Base-by-base conservation (phyloP, 2,329 filamentous ascomycete species). In the Stagonosporopsis tanaceti region DNA sequence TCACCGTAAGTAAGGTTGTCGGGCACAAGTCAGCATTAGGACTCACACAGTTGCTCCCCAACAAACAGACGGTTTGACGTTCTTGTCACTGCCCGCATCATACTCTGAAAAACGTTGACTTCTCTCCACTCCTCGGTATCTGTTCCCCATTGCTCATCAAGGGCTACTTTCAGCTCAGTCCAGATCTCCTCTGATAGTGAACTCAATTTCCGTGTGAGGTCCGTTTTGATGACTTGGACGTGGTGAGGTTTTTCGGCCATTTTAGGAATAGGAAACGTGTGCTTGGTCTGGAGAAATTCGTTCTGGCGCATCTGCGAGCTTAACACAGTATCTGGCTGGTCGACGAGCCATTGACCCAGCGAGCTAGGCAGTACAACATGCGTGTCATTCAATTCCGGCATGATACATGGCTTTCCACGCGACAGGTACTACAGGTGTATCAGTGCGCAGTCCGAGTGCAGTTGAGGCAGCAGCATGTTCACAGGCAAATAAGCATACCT, bases 181-280 rank as follows among this genome's bases (percentile, higher is more conserved):
- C 34, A 47, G 12, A 47, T 47, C 34, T 47, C 46, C 30, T 28
- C 46, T 28, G 46, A 47, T 9, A 47, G 35, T 17, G 46, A 47
- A 22, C 46, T 22, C 35, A 47, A 15, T 14, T 15, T 47, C 12
- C 46, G 46, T 7, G 46, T 47, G 9, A 47, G 46, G 14, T 47
- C 46, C 27, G 4, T 28, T 4, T 28, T 28, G 27, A 28, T 11
- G 4, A 28, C 27, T 1, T 28, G 27, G 9, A 25, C 46, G 9
- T 47, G 46, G 5, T 47, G 35, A 28, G 46, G 32, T 14, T 14
- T 22, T 25, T 39, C 46, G 20, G 46, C 46, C 46, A 47, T 47
- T 24, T 47, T 39, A 1, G 34, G 22, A 22, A 38, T 47, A 7
- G 46, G 46, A 15, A 47, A 47, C 14, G 46, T 47, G 25, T 47